Conservation (phyloP, 2,329 filamentous ascomycete species). For the Paecilomyces sp. region DNA sequence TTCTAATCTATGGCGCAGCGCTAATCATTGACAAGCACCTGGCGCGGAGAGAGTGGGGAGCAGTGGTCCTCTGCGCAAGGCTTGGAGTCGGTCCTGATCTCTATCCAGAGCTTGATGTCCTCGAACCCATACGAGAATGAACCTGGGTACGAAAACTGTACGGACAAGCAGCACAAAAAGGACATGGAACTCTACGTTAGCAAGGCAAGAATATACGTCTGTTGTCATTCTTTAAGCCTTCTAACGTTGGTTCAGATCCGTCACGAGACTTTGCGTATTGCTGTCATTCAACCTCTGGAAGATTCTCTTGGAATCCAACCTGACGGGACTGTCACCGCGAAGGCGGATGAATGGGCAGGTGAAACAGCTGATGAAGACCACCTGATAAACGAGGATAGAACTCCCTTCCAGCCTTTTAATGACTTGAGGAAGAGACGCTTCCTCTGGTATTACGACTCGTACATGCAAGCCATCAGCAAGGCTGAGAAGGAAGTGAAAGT, state of each 20-base stretch:
- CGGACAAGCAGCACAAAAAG: conserved; percentile 61
- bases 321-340: conserved; percentile 37
- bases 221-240: neutral
- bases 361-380: conserved; percentile 26
- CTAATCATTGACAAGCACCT: conserved; percentile 57
- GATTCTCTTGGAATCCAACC: conserved; percentile 61
- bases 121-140: conserved; percentile 93
- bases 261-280: conserved; percentile 81
- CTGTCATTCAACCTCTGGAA: conserved; percentile 80
- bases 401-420: conserved; percentile 76
- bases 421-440: conserved; percentile 88
- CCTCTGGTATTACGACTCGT: conserved; percentile 92
- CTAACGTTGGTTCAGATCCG: conserved; percentile 56
- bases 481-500: conserved; percentile 57
- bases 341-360: conserved; percentile 31
- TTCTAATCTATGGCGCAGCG: neutral
- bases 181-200: conserved; percentile 67
- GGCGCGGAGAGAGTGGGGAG: conserved; percentile 82
- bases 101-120: conserved; percentile 94
- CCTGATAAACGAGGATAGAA: conserved; percentile 40
- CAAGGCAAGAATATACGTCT: conserved; percentile 53
- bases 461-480: conserved; percentile 62
- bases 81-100: conserved; percentile 86
- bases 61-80: conserved; percentile 97
- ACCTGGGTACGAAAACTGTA: conserved; percentile 79